Evolutionary conservation across 2,329 filamentous ascomycete genomes (phyloP).

Genomic region (Davidsoniella neocaledoniae): DNA sequence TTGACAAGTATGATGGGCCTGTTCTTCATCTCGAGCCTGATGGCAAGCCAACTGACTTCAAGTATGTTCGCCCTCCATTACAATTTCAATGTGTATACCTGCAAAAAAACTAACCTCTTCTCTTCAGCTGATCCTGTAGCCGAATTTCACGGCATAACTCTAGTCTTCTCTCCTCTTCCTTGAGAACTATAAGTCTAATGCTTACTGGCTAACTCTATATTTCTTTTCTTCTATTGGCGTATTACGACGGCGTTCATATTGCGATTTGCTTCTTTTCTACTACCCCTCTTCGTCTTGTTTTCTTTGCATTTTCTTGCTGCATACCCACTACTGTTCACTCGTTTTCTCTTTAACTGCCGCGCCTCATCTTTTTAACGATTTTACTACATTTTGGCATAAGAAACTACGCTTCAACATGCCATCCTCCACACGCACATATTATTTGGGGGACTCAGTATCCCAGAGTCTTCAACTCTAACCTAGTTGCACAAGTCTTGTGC

Average conservation of each 20-base stretch:
- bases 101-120: slow-evolving; percentile 5
- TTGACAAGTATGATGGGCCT: slow-evolving; percentile 22
- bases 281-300: not conserved
- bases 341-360: slow-evolving; percentile 1
- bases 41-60: slow-evolving; percentile 18
- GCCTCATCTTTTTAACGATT: too few species aligned
- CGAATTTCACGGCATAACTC: slow-evolving; percentile 1
- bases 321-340: too few species aligned
- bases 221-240: too few species aligned
- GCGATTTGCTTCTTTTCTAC: too few species aligned
- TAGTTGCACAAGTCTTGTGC: not conserved
- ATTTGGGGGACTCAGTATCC: slow-evolving; percentile 2
- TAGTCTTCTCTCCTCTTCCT: not conserved
- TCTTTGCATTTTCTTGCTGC: slow-evolving; percentile 1
- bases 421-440: not conserved
- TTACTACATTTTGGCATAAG: too few species aligned
- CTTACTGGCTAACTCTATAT: too few species aligned
- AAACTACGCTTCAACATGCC: too few species aligned
- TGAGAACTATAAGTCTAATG: not conserved
- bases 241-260: too few species aligned
- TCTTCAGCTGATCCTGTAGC: slow-evolving; percentile 2
- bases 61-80: slow-evolving; percentile 2
- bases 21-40: slow-evolving; percentile 23
- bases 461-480: not conserved
- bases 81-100: not conserved